phyloP scores from a whole-genome alignment of 176 grass and related monocot genomes.

The sorghum (Sorghum bicolor) region DNA sequence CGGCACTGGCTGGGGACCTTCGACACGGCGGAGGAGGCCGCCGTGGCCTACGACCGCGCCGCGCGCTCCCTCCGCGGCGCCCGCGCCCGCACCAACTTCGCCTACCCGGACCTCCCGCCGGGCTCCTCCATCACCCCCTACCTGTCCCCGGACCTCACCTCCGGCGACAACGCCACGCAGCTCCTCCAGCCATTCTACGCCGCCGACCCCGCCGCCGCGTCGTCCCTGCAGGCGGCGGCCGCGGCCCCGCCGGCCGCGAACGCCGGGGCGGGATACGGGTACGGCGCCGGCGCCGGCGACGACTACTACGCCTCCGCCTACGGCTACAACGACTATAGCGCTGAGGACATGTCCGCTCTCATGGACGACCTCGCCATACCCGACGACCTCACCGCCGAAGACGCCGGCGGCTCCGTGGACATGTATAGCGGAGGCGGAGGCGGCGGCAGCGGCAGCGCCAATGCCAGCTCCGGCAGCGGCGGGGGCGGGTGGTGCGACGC shows the following conservation, averaged over 20 bases:
- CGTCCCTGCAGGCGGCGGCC: not conserved
- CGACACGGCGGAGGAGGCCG: conserved; percentile 96
- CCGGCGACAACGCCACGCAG: conserved; percentile 35
- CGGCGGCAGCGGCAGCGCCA: not conserved
- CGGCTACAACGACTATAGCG: not conserved
- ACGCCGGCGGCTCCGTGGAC: not conserved
- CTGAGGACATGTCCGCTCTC: conserved; percentile 32
- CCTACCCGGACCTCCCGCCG: conserved; percentile 83
- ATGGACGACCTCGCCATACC: conserved; percentile 46
- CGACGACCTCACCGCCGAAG: conserved; percentile 27
- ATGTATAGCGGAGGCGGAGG: not conserved
- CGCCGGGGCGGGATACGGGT: not conserved
- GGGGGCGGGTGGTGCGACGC: conserved; percentile 61
- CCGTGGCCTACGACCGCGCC: conserved; percentile 91
- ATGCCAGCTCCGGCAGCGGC: not conserved
- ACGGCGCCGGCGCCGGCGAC: not conserved
- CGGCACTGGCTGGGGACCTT: conserved; percentile 97
- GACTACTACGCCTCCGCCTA: not conserved
- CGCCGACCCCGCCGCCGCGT: not conserved
- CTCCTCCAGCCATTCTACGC: conserved; percentile 48
- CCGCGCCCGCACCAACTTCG: conserved; percentile 93
- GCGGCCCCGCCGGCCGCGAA: not conserved
- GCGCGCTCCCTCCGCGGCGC: conserved; percentile 73
- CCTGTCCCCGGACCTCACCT: conserved; percentile 85
- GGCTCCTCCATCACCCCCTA: conserved; percentile 94